Conservation (phyloP, 1,284 basidiomycete species). For the Papiliotrema flavescens region DNA sequence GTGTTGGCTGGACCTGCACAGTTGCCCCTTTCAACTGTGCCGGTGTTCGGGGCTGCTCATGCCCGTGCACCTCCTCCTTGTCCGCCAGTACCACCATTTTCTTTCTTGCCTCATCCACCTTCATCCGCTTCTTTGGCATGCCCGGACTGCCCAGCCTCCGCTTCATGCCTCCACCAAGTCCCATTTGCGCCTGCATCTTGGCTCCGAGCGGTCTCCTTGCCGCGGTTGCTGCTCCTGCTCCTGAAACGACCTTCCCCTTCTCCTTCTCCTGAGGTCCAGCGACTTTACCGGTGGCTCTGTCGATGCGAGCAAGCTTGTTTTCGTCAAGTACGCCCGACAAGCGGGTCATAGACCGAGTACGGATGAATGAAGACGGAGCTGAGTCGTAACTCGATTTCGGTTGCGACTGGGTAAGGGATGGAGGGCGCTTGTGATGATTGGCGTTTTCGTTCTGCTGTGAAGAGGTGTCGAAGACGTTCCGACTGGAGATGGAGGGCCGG, state of each 20-base stretch:
- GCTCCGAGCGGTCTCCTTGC: neutral
- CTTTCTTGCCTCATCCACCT: neutral
- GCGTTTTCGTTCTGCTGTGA: neutral
- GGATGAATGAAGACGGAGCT: too few species aligned
- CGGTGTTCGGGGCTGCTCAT: neutral
- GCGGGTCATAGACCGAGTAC: slow-evolving; percentile 9
- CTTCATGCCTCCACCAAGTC: neutral
- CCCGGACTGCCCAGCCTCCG: neutral
- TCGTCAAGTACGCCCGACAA: neutral
- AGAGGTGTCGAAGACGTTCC: neutral
- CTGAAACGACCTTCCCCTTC: neutral
- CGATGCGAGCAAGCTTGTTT: neutral
- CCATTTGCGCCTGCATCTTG: neutral
- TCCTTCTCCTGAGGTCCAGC: neutral
- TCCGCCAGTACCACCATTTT: too few species aligned
- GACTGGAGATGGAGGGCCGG: neutral
- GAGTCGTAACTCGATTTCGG: too few species aligned
- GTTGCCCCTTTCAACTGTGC: neutral
- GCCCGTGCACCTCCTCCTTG: neutral
- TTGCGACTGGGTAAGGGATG: neutral
- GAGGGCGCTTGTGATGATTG: neutral
- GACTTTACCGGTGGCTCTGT: neutral
- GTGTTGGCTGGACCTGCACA: neutral
- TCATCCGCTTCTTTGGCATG: too few species aligned
- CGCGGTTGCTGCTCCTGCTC: neutral